phyloP scores from a whole-genome alignment of 2,329 filamentous ascomycete genomes.

The Paracoccidioides lutzii region DNA sequence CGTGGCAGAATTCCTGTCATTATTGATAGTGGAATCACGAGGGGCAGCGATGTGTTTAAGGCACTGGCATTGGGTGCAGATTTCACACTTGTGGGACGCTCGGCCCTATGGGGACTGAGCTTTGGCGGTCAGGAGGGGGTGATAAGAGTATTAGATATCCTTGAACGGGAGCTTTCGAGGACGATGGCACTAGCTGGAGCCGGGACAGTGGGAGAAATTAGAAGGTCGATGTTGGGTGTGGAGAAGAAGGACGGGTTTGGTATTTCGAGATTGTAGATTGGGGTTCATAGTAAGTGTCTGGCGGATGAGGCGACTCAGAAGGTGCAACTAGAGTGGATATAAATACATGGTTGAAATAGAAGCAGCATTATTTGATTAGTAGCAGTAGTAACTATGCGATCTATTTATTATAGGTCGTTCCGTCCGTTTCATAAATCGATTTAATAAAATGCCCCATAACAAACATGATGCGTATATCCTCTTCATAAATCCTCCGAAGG shows the following conservation, averaged over 20 bases:
- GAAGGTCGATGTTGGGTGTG: slow-evolving; percentile 10
- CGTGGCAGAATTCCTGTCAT: slow-evolving; percentile 27
- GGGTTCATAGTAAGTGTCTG: too few species aligned
- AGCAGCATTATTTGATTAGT: too few species aligned
- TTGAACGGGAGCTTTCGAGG: slow-evolving; percentile 36
- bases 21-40: slow-evolving; percentile 36
- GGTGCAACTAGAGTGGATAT: too few species aligned
- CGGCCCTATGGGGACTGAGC: slow-evolving; percentile 46
- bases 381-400: too few species aligned
- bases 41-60: slow-evolving; percentile 37
- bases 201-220: slow-evolving; percentile 11
- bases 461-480: too few species aligned
- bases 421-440: too few species aligned
- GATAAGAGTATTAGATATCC: slow-evolving; percentile 37
- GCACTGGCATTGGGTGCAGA: slow-evolving; percentile 43
- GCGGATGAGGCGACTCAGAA: too few species aligned
- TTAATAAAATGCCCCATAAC: too few species aligned
- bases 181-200: slow-evolving; percentile 16
- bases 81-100: slow-evolving; percentile 44
- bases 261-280: slow-evolving; percentile 8
- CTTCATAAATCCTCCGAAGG: too few species aligned
- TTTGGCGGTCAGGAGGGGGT: slow-evolving; percentile 45
- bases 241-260: slow-evolving; percentile 12
- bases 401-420: too few species aligned
- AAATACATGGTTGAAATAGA: too few species aligned